These are phyloP conservation scores for Dioscorea zingiberensis DNA, from an alignment of 106 monocot species.

Conservation along the genomic window DNA sequence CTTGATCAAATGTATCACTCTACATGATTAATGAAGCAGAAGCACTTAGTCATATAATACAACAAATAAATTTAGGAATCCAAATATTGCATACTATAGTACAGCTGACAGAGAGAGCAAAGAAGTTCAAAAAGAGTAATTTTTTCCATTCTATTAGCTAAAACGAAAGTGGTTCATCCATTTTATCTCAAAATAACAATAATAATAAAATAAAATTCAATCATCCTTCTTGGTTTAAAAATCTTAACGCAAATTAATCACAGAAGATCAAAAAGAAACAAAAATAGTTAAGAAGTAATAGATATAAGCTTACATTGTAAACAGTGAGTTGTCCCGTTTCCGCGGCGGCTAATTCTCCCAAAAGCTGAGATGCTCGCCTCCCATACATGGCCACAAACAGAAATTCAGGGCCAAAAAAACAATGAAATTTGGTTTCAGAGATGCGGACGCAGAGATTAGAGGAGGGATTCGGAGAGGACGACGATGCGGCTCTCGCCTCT, in stretches of 20 bases:
- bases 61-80: not conserved
- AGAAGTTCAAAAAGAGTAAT: not conserved
- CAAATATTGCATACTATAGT: not conserved
- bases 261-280: not conserved
- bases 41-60: not conserved
- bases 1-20: slow-evolving; percentile 80
- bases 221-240: too few relatives aligned
- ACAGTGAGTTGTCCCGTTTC: slow-evolving; percentile 62
- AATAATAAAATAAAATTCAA: too few relatives aligned
- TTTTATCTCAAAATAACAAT: too few relatives aligned
- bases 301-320: slow-evolving; percentile 41
- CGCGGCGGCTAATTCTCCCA: slow-evolving; percentile 45
- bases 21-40: slow-evolving; percentile 17
- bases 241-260: too few relatives aligned
- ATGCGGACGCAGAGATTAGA: too few relatives aligned
- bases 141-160: too few relatives aligned
- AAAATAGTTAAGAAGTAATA: not conserved
- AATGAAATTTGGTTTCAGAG: too few relatives aligned
- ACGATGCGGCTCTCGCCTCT: too few relatives aligned
- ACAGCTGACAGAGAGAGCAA: not conserved
- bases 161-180: too few relatives aligned
- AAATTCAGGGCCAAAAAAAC: too few relatives aligned
- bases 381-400: slow-evolving; percentile 47
- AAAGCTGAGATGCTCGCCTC: slow-evolving; percentile 56
- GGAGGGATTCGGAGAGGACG: too few relatives aligned